A percentile compares a stretch with the other conserved stretches of the same genome.
Evolutionary conservation across 495 filamentous ascomycete species (phyloP).

Genomic region (Neurospora sp.): DNA sequence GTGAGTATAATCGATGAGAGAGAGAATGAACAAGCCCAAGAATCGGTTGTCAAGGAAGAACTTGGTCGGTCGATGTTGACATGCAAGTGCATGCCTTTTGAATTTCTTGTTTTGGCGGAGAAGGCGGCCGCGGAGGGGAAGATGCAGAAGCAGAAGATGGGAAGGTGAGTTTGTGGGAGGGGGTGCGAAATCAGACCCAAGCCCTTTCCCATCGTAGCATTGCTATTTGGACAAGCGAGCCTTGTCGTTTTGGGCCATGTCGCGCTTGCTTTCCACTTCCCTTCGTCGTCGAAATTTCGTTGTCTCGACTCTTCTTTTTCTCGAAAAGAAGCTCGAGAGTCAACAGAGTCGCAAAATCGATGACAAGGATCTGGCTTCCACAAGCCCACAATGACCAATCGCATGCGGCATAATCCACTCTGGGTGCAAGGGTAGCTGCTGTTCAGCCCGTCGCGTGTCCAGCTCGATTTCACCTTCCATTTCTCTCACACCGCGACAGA

Average conservation of each 20-base stretch:
- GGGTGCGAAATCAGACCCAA: neutral
- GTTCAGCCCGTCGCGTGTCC: neutral
- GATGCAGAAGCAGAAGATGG: neutral
- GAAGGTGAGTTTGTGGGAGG: neutral
- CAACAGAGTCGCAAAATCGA: neutral
- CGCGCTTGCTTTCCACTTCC: slow-evolving; percentile 20
- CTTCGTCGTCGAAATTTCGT: neutral
- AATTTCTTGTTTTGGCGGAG: neutral
- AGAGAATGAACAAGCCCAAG: neutral
- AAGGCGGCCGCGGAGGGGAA: neutral
- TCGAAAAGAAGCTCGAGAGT: neutral
- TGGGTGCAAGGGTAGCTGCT: neutral
- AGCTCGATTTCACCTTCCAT: neutral
- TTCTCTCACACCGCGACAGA: neutral
- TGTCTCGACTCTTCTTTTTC: neutral
- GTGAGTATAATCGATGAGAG: neutral
- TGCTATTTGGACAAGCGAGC: slow-evolving; percentile 33
- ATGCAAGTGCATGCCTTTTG: neutral
- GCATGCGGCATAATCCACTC: neutral
- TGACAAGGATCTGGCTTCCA: slow-evolving; percentile 10
- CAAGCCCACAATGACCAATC: slow-evolving; percentile 6
- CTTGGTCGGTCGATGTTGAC: neutral
- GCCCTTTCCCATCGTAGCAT: slow-evolving; percentile 10
- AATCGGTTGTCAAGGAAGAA: neutral
- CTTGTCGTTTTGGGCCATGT: slow-evolving; percentile 15